phyloP scores from a whole-genome alignment of 2,329 filamentous ascomycete species.

The Aspergillus glaucus region DNA sequence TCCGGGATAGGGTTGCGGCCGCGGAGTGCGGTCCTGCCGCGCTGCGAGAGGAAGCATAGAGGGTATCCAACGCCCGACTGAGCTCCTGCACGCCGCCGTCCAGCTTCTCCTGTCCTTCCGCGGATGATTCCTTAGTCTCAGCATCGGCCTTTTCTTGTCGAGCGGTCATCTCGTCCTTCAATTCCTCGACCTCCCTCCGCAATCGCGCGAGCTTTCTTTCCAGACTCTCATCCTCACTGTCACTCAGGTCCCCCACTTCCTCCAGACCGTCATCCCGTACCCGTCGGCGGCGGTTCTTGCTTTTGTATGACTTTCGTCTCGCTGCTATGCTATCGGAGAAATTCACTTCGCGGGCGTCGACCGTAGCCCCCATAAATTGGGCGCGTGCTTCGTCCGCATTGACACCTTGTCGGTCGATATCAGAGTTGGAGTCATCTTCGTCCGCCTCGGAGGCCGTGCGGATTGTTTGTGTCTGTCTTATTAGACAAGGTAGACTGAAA shows the following conservation, averaged over 20 bases:
- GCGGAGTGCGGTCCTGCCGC: conserved; percentile 22
- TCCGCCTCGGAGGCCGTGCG: conserved; percentile 53
- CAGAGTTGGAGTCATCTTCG: conserved; percentile 50
- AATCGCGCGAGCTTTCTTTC: conserved; percentile 75
- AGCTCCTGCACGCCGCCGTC: conserved; percentile 60
- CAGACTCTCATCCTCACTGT: conserved; percentile 71
- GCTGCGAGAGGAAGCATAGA: conserved; percentile 39
- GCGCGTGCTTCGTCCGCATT: conserved; percentile 73
- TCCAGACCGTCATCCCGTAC: conserved; percentile 42
- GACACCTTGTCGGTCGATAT: conserved; percentile 70
- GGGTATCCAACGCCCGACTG: conserved; percentile 64
- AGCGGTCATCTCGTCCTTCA: conserved; percentile 48
- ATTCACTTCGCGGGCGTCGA: conserved; percentile 73
- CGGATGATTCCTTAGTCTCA: conserved; percentile 42
- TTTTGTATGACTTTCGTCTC: conserved; percentile 77
- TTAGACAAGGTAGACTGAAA: not conserved
- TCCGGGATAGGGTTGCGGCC: conserved; percentile 30
- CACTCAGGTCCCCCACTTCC: conserved; percentile 68
- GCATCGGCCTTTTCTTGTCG: conserved; percentile 47
- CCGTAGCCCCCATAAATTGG: conserved; percentile 66
- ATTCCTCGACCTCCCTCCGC: conserved; percentile 72
- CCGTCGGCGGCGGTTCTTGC: conserved; percentile 61
- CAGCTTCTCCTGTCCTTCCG: conserved; percentile 35
- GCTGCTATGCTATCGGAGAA: conserved; percentile 83
- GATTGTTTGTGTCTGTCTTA: conserved; percentile 43